These are phyloP conservation scores for Verticillium nubilum DNA, from an alignment of 2,329 filamentous ascomycete species.

Conservation along the genomic window DNA sequence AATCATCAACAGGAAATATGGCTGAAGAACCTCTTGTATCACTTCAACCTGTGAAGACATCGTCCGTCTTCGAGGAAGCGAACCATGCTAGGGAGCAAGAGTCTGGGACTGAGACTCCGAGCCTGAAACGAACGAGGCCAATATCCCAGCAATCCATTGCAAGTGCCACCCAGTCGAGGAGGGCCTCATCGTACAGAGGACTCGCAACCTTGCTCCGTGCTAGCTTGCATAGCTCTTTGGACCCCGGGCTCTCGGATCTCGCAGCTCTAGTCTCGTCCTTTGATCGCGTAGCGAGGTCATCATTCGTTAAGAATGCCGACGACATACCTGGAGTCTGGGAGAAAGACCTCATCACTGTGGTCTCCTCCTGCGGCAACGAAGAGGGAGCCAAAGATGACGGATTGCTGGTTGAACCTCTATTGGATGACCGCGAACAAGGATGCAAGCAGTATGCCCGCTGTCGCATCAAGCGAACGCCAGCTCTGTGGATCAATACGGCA, in stretches of 20 bases:
- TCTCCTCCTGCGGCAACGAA: background rate
- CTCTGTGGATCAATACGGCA: constrained; percentile 14
- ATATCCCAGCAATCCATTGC: background rate
- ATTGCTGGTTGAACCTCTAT: background rate
- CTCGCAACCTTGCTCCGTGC: constrained; percentile 5
- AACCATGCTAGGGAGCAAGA: background rate
- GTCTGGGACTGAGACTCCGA: background rate
- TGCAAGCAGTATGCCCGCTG: constrained; percentile 7
- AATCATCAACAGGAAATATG: background rate
- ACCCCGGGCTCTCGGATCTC: constrained; percentile 19
- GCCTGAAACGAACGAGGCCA: background rate
- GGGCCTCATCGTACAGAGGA: background rate
- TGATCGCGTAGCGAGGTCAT: constrained; percentile 18
- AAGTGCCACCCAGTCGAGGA: background rate
- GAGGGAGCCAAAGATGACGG: background rate
- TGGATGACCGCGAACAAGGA: background rate
- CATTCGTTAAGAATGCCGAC: constrained; percentile 14
- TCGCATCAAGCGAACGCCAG: constrained; percentile 21
- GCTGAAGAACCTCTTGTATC: background rate
- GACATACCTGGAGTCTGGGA: background rate
- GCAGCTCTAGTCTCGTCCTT: constrained; percentile 22
- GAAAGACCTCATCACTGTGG: background rate
- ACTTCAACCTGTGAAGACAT: background rate
- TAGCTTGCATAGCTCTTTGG: constrained; percentile 10
- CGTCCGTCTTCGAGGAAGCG: background rate